Percentiles rank a stretch among this genome's conserved stretches.
Evolutionary conservation across 257 asterid species (phyloP).

Genomic region (Lantana camara): DNA sequence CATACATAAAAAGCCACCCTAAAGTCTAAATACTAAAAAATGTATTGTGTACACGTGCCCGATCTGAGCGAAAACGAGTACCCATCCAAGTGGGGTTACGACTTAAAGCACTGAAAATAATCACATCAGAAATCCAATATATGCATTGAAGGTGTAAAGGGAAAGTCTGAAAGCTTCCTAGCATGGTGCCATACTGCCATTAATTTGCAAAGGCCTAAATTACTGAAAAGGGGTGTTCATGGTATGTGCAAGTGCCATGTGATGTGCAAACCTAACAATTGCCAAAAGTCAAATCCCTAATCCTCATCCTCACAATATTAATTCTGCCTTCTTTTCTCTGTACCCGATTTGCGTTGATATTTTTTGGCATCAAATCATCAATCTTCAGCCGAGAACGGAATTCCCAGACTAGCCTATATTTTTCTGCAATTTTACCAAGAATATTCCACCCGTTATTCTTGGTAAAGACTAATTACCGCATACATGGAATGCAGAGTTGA

Average conservation of each 20-base stretch:
- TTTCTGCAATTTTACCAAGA: neutral
- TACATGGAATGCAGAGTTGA: too few relatives aligned
- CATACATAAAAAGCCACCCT: too few relatives aligned
- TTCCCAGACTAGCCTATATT: slow-evolving; percentile 17
- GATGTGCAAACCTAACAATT: slow-evolving; percentile 50
- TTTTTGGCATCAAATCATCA: slow-evolving; percentile 14
- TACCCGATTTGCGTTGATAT: slow-evolving; percentile 9
- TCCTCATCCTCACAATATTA: neutral
- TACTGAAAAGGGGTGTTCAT: slow-evolving; percentile 18
- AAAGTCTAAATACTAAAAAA: too few relatives aligned
- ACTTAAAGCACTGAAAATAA: slow-evolving; percentile 5
- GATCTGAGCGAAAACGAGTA: too few relatives aligned
- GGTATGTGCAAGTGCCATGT: slow-evolving; percentile 45
- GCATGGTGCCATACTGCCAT: slow-evolving; percentile 36
- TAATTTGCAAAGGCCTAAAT: slow-evolving; percentile 23
- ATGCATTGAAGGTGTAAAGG: slow-evolving; percentile 47
- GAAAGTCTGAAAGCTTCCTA: slow-evolving; percentile 38
- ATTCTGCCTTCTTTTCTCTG: slow-evolving; percentile 22
- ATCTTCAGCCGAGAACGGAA: slow-evolving; percentile 5
- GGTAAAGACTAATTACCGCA: too few relatives aligned
- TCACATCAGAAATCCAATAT: neutral
- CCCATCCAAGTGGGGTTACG: too few relatives aligned
- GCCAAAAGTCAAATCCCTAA: slow-evolving; percentile 46
- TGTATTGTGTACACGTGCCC: too few relatives aligned
- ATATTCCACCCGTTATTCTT: too few relatives aligned